A percentile compares a stretch with the other conserved stretches of the same genome.
Conservation (phyloP, 2,329 filamentous ascomycete species). For the Fusarium penzigii region DNA sequence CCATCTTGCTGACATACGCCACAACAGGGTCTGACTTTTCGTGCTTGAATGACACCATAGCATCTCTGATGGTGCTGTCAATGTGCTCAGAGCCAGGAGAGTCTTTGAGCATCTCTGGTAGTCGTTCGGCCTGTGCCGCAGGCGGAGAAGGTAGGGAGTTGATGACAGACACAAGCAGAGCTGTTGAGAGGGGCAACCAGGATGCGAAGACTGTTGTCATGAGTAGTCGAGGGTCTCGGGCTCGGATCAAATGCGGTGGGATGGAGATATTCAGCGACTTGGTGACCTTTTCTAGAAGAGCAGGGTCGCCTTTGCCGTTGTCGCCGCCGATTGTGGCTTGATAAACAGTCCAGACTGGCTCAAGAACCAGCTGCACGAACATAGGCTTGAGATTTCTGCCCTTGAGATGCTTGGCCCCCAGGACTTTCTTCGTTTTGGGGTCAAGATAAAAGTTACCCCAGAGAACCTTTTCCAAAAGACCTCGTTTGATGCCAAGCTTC, state of each 20-base stretch:
- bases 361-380: conserved; percentile 95
- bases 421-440: conserved; percentile 92
- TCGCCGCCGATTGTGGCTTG: conserved; percentile 83
- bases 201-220: conserved; percentile 83
- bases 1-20: conserved; percentile 98
- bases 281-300: conserved; percentile 87
- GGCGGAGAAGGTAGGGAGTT: conserved; percentile 88
- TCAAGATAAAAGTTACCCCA: conserved; percentile 98
- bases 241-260: conserved; percentile 79
- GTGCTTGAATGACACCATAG: conserved; percentile 79
- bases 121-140: conserved; percentile 73
- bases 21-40: conserved; percentile 75
- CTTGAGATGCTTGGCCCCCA: conserved; percentile 89
- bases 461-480: conserved; percentile 84
- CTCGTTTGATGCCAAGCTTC: conserved; percentile 92
- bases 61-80: conserved; percentile 68
- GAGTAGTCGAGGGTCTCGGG: conserved; percentile 79
- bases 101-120: conserved; percentile 75
- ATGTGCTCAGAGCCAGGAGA: conserved; percentile 78
- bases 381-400: conserved; percentile 90
- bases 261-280: conserved; percentile 86
- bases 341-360: conserved; percentile 96
- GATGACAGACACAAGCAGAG: conserved; percentile 88
- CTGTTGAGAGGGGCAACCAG: conserved; percentile 92
- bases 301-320: conserved; percentile 79